These are phyloP conservation scores for Vigna mungo DNA, from an alignment of 306 rosid genomes.

Conservation along the genomic window DNA sequence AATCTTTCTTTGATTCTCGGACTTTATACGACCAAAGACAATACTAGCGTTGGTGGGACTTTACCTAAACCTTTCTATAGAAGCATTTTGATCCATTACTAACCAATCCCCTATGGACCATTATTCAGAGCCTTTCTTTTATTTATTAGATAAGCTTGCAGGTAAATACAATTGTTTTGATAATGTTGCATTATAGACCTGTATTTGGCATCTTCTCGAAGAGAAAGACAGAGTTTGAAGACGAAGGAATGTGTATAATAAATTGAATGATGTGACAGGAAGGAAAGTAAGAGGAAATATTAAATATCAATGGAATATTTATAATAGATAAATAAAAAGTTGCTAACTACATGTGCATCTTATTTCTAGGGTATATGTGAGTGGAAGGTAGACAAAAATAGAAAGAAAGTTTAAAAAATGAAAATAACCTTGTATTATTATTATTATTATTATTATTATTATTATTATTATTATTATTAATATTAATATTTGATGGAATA, in stretches of 20 bases:
- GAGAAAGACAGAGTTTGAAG: neutral
- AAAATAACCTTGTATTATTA: neutral
- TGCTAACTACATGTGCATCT: neutral
- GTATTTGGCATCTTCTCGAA: neutral
- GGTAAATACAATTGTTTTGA: neutral
- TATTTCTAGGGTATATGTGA: neutral
- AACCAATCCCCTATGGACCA: neutral
- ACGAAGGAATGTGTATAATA: neutral
- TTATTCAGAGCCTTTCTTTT: neutral
- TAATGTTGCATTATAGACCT: neutral
- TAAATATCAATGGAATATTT: neutral
- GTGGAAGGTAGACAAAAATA: neutral
- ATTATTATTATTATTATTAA: neutral
- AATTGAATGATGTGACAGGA: neutral
- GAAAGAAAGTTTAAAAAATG: neutral
- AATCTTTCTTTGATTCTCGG: neutral
- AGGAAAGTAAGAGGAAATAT: neutral
- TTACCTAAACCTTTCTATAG: conserved; percentile 17
- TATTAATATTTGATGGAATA: neutral
- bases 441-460: too few species aligned
- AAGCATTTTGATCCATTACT: neutral
- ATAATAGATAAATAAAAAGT: neutral
- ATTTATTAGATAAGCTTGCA: neutral
- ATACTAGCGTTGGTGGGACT: neutral
- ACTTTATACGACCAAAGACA: neutral